phyloP scores from a whole-genome alignment of 352 stramenopile species.

The Pythium graminicola region DNA sequence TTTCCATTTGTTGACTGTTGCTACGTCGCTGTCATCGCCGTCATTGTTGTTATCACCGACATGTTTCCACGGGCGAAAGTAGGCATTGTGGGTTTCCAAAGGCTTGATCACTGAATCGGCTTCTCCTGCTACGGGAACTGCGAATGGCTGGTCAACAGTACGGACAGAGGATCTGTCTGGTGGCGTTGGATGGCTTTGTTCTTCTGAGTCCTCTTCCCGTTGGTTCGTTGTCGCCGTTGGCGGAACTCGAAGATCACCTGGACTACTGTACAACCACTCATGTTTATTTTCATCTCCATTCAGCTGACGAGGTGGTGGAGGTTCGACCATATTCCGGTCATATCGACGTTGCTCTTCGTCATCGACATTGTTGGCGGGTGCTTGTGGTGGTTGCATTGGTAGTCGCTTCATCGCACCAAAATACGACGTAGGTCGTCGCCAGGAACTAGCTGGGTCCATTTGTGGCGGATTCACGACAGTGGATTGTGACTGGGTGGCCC shows the following conservation, averaged over 20 bases:
- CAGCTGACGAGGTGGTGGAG: neutral
- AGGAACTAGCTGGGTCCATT: constrained; percentile 11
- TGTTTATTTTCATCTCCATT: neutral
- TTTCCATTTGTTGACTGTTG: constrained; percentile 61
- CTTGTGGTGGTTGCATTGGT: constrained; percentile 1
- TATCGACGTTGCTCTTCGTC: constrained; percentile 9
- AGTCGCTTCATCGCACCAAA: constrained; percentile 45
- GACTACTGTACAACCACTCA: constrained; percentile 4
- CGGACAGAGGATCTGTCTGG: neutral
- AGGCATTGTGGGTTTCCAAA: constrained; percentile 29
- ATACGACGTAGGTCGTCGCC: constrained; percentile 44
- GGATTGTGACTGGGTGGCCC: constrained; percentile 17
- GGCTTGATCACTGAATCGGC: neutral
- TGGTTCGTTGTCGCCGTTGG: neutral
- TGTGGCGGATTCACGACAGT: neutral
- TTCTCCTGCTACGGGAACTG: too few relatives aligned
- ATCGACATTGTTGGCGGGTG: neutral
- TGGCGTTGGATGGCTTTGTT: neutral
- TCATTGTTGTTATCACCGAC: constrained; percentile 5
- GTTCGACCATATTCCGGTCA: neutral
- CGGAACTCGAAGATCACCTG: neutral
- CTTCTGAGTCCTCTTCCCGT: neutral
- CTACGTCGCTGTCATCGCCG: neutral
- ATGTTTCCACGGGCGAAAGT: constrained; percentile 58
- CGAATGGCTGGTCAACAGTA: too few relatives aligned